These are phyloP conservation scores for Allium sativum DNA, from an alignment of 106 monocot species.

Conservation along the genomic window DNA sequence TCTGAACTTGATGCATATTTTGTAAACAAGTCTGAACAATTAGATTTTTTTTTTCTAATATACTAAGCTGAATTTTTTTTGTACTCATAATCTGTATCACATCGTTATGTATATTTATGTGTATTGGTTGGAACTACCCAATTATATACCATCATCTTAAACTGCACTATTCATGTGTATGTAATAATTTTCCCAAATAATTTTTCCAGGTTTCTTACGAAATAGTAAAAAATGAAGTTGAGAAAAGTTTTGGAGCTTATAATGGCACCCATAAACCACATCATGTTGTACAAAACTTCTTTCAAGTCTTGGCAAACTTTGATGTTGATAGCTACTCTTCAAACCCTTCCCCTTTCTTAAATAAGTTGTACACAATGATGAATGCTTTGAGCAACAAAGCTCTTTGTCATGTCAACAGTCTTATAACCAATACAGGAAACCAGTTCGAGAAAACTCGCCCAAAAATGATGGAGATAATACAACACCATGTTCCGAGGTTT, in stretches of 20 bases:
- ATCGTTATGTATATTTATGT: too few species aligned
- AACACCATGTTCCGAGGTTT: slow-evolving; percentile 21
- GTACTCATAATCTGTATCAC: too few species aligned
- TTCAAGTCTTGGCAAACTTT: slow-evolving; percentile 28
- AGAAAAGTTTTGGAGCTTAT: slow-evolving; percentile 23
- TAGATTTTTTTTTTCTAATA: too few species aligned
- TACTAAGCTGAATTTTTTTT: too few species aligned
- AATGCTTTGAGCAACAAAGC: slow-evolving; percentile 32
- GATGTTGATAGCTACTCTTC: slow-evolving; percentile 3
- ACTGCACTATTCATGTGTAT: background rate
- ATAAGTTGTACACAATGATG: slow-evolving; percentile 20
- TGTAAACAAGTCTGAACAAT: too few species aligned
- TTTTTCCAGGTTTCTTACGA: slow-evolving; percentile 40
- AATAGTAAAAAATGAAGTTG: slow-evolving; percentile 29
- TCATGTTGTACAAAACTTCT: slow-evolving; percentile 34
- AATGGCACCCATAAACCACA: slow-evolving; percentile 9
- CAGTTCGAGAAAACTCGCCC: slow-evolving; percentile 26
- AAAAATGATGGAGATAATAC: slow-evolving; percentile 31
- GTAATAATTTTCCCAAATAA: background rate
- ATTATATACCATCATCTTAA: too few species aligned
- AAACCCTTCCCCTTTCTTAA: slow-evolving; percentile 16
- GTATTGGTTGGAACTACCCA: too few species aligned
- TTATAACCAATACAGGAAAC: slow-evolving; percentile 24
- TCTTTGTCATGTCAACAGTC: slow-evolving; percentile 24
- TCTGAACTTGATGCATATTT: too few species aligned